phyloP scores from a whole-genome alignment of 768 basidiomycete species.

The Rhodotorula sphaerocarpa region DNA sequence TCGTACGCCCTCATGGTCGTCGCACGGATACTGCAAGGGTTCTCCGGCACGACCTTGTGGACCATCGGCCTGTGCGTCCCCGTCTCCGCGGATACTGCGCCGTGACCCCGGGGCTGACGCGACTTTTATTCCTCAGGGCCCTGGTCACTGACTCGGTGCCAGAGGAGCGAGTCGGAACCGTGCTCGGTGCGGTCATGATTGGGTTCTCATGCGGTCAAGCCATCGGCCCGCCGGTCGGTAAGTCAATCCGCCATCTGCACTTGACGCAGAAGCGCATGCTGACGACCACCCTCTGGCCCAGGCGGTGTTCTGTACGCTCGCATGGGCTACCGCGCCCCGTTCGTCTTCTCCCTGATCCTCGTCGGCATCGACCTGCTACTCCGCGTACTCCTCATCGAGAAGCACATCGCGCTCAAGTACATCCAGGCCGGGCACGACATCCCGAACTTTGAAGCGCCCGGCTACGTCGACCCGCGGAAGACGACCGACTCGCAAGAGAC shows the following conservation, averaged over 20 bases:
- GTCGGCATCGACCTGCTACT: conserved; percentile 31
- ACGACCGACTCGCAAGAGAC: too few relatives aligned
- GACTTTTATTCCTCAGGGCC: not conserved
- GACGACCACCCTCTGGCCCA: not conserved
- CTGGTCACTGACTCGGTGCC: conserved; percentile 30
- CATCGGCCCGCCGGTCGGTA: conserved; percentile 20
- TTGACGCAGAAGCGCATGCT: not conserved
- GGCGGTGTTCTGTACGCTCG: conserved; percentile 25
- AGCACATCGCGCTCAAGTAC: conserved; percentile 18
- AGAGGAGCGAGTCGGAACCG: conserved; percentile 20
- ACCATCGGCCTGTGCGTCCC: conserved; percentile 21
- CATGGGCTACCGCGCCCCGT: conserved; percentile 30
- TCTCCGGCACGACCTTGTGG: not conserved
- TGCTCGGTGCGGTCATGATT: conserved; percentile 27
- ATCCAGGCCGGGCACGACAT: conserved; percentile 10
- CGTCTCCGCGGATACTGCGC: too few relatives aligned
- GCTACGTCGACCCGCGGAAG: not conserved
- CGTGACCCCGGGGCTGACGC: too few relatives aligned
- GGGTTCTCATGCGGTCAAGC: conserved; percentile 17
- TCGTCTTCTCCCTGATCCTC: conserved; percentile 30
- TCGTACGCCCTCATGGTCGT: conserved; percentile 16
- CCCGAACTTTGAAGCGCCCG: conserved; percentile 25
- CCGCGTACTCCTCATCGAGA: conserved; percentile 33
- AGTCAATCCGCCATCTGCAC: not conserved
- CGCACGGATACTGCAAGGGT: conserved; percentile 27